A percentile compares a stretch with the other conserved stretches of the same genome.
These are phyloP conservation scores for Microbotryum lychnidis-dioicae DNA, from an alignment of 1,284 basidiomycete genomes.

Conservation along the genomic window DNA sequence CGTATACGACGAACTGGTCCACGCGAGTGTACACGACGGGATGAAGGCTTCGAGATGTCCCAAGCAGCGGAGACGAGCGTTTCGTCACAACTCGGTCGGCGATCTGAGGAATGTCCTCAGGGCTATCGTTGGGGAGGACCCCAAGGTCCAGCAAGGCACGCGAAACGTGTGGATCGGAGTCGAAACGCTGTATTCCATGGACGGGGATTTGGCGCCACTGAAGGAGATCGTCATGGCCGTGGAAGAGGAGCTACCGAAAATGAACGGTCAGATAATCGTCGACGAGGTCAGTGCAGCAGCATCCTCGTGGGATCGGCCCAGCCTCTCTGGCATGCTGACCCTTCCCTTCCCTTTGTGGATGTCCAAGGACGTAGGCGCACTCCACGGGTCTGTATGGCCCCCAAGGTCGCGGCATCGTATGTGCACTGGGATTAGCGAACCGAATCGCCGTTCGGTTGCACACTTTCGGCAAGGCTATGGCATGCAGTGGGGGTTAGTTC, in stretches of 20 bases:
- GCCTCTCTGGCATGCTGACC: not conserved
- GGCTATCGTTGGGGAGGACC: slow-evolving; percentile 5
- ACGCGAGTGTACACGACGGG: slow-evolving; percentile 88
- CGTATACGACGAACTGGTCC: slow-evolving; percentile 79
- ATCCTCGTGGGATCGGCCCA: not conserved
- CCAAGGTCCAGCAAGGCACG: slow-evolving; percentile 11
- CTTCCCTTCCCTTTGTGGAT: too few relatives aligned
- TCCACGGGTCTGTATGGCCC: slow-evolving; percentile 65
- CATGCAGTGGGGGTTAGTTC: slow-evolving; percentile 65
- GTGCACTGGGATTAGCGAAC: slow-evolving; percentile 50
- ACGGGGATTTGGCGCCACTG: slow-evolving; percentile 79
- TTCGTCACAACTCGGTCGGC: slow-evolving; percentile 64
- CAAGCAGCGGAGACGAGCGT: slow-evolving; percentile 44
- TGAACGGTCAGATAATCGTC: slow-evolving; percentile 63
- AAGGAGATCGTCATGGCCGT: slow-evolving; percentile 54
- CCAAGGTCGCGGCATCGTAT: slow-evolving; percentile 52
- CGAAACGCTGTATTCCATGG: slow-evolving; percentile 90
- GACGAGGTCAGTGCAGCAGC: slow-evolving; percentile 53
- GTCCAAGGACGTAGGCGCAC: slow-evolving; percentile 50
- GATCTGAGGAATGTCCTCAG: slow-evolving; percentile 22
- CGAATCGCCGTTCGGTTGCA: slow-evolving; percentile 48
- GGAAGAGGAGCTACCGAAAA: slow-evolving; percentile 52
- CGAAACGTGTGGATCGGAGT: slow-evolving; percentile 52
- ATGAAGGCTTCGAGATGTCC: slow-evolving; percentile 59
- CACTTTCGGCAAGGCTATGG: slow-evolving; percentile 61